Evolutionary conservation across 345 rosid genomes (phyloP).

Genomic region (Gossypium thurberi): DNA sequence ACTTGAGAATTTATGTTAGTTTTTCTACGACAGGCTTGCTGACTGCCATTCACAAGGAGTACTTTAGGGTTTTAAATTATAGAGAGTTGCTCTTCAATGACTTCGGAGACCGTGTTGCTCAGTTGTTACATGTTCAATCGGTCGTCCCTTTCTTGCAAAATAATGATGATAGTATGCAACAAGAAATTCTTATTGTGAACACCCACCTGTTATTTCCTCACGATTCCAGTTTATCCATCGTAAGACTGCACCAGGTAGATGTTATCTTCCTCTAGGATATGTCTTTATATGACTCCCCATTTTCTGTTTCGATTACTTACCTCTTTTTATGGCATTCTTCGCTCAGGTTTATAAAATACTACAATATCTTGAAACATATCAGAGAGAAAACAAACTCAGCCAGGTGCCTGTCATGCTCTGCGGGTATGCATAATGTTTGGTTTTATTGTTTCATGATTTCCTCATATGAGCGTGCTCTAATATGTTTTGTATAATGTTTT

Average conservation of each 20-base stretch:
- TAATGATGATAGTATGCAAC: constrained; percentile 30
- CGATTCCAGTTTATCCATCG: constrained; percentile 65
- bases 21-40: constrained; percentile 52
- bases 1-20: not conserved
- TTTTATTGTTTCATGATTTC: constrained; percentile 10
- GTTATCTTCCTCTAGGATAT: not conserved
- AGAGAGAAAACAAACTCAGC: constrained; percentile 53
- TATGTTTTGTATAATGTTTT: constrained; percentile 3
- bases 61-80: constrained; percentile 53
- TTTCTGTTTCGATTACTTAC: not conserved
- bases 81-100: constrained; percentile 78
- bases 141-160: constrained; percentile 36
- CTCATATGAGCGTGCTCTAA: not conserved
- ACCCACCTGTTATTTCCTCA: constrained; percentile 94
- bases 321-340: not conserved
- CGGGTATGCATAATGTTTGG: constrained; percentile 45
- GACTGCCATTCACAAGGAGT: constrained; percentile 63
- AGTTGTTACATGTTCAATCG: constrained; percentile 72
- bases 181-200: constrained; percentile 81
- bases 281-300: not conserved
- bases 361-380: constrained; percentile 65
- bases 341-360: constrained; percentile 76
- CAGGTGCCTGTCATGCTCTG: constrained; percentile 68
- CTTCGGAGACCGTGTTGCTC: constrained; percentile 93
- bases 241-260: constrained; percentile 77